Base-by-base conservation (phyloP, 345 rosid genomes). In the Fremontodendron californicum region DNA sequence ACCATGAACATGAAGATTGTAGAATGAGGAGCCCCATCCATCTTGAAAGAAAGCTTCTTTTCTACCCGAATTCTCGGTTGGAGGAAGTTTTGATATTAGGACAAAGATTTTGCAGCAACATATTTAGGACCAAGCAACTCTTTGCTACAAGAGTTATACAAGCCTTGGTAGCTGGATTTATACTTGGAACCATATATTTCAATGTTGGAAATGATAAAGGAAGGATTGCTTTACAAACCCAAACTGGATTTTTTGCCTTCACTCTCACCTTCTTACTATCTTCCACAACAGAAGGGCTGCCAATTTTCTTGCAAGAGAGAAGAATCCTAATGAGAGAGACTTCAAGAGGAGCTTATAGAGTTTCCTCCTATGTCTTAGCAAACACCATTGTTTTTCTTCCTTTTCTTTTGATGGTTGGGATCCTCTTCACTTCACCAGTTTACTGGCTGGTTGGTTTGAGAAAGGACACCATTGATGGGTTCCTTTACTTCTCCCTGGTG, bases 391-490 rank as follows among this genome's bases (percentile, higher is more conserved):
- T 93, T 43, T 94, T 94, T 83, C 73, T 94, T 27, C 97, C 94
- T 0, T 94, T 94, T 73, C 85, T 94, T 43, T 48, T 93, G 79
- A 84, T 91, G 87, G 85, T 91, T 60, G 82, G 86, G 8, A 82
- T 90, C 79, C 91, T 94, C 72, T 94, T 88, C 81, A 71, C 93
- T 27, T 84, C 86, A n/a, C 93, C 98, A 16, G 98, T 94, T 45
- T 94, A 94, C 64, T 94, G 97, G 97, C 86, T 94, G 6, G 93
- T 94, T 21, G 95, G 98, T 11, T 84, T 94, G 64, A 88, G 94
- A 83, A 78, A 82, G 19, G 85, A 83, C 8, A 51, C 78, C 6
- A 45, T 86, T 0, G 89, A 86, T n/a, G 95, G 89, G 29, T 94
- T 90, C 77, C 81, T 89, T 25, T 94, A 91, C 94, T 93, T 89